Percentiles rank a stretch among this genome's conserved stretches.
Evolutionary conservation across 305 asterid species (phyloP).

Genomic region (Lippia alba): DNA sequence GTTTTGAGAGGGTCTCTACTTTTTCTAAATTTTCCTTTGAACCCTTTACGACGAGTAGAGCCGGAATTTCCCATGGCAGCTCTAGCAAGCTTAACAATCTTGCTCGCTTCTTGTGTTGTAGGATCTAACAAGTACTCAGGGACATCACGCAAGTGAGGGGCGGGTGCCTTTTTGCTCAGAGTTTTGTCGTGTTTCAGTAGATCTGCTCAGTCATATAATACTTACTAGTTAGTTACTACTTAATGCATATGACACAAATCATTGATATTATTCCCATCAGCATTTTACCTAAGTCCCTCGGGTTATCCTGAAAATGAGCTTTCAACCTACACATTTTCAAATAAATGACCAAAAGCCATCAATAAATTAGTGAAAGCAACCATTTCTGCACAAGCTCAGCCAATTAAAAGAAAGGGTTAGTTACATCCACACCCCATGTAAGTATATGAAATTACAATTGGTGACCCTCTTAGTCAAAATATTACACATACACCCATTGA

Average conservation of each 20-base stretch:
- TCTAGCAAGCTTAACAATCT: constrained; percentile 87
- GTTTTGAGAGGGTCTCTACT: constrained; percentile 83
- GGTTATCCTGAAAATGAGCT: constrained; percentile 94
- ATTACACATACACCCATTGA: no score
- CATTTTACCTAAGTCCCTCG: constrained; percentile 80
- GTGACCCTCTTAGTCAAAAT: no score
- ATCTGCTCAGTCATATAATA: constrained; percentile 49
- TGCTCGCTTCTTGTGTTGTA: constrained; percentile 93
- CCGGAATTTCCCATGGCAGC: constrained; percentile 84
- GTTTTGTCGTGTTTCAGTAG: constrained; percentile 87
- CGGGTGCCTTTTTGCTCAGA: constrained; percentile 82
- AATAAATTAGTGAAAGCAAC: constrained; percentile 13
- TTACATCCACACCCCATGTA: no score
- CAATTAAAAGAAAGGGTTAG: no score
- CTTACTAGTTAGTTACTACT: background rate
- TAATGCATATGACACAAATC: background rate
- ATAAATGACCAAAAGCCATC: constrained; percentile 11
- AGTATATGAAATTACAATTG: no score
- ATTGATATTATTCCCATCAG: constrained; percentile 16
- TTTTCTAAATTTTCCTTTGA: constrained; percentile 64
- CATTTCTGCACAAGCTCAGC: background rate
- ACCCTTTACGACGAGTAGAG: constrained; percentile 56
- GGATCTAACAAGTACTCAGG: constrained; percentile 93
- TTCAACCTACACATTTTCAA: constrained; percentile 63
- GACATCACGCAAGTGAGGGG: constrained; percentile 75